These are phyloP conservation scores for Backusella westeae DNA, from an alignment of 192 early-diverging fungal species.

Conservation along the genomic window DNA sequence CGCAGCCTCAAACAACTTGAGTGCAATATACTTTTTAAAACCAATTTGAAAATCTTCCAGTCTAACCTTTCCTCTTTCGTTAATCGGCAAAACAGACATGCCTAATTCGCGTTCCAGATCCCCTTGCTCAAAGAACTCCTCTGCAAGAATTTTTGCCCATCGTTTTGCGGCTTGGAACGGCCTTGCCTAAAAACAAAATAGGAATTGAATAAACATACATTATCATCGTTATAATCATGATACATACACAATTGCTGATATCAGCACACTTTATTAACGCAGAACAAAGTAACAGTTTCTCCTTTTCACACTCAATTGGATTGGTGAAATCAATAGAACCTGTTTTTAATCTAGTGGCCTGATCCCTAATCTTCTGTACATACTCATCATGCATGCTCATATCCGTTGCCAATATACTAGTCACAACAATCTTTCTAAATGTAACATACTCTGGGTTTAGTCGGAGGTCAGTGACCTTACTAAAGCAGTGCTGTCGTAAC, in stretches of 20 bases:
- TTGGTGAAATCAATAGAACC: constrained; percentile 34
- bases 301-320: constrained; percentile 46
- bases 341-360: constrained; percentile 51
- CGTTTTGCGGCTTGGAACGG: constrained; percentile 68
- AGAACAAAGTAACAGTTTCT: constrained; percentile 64
- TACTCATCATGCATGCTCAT: constrained; percentile 83
- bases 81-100: constrained; percentile 48
- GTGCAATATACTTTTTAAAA: constrained; percentile 48
- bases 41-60: constrained; percentile 47
- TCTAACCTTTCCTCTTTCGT: constrained; percentile 45
- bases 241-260: constrained; percentile 70
- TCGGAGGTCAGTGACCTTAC: background rate
- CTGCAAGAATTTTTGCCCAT: constrained; percentile 68
- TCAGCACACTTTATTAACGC: constrained; percentile 81
- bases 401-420: constrained; percentile 78
- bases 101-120: constrained; percentile 75
- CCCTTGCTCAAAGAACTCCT: constrained; percentile 71
- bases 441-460: background rate
- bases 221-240: background rate
- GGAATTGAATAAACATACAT: background rate
- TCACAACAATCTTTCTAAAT: constrained; percentile 69
- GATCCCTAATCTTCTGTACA: constrained; percentile 66
- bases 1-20: constrained; percentile 47
- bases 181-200: constrained; percentile 43
- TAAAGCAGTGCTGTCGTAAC: constrained; percentile 48